A percentile compares a stretch with the other conserved stretches of the same genome.
Conservation (phyloP, 2,329 filamentous ascomycete species). For the Paecilomyces fulvus region DNA sequence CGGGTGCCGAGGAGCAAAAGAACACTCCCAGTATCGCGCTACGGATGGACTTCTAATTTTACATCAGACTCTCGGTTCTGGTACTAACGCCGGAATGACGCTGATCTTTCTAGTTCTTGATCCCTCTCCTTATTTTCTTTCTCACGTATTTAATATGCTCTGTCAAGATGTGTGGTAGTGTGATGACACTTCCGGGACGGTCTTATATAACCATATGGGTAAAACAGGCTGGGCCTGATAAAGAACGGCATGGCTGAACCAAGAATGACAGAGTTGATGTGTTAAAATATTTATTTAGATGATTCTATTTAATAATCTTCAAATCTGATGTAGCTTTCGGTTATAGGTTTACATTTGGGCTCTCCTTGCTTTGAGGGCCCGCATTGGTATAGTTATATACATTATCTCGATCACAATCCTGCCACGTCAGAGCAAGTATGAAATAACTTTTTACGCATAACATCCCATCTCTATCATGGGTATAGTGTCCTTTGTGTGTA, state of each 20-base stretch:
- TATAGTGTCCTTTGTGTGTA: not conserved
- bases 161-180: not conserved
- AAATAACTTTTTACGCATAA: not conserved
- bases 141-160: not conserved
- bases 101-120: not conserved
- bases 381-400: not conserved
- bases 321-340: not conserved
- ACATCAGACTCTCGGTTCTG: too few species aligned
- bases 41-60: conserved; percentile 76
- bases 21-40: conserved; percentile 74
- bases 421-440: not conserved
- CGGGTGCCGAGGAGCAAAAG: conserved; percentile 44
- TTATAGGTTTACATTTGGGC: not conserved
- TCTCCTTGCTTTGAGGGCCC: not conserved
- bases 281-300: not conserved
- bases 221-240: not conserved
- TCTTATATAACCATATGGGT: not conserved
- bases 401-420: not conserved
- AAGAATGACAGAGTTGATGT: not conserved
- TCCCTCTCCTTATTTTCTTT: not conserved
- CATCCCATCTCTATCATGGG: not conserved
- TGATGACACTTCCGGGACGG: not conserved
- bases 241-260: not conserved
- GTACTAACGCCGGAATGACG: not conserved
- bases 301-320: not conserved